Evolutionary conservation across 495 filamentous ascomycete genomes (phyloP).

Genomic region (Tuber microsphaerosporum): DNA sequence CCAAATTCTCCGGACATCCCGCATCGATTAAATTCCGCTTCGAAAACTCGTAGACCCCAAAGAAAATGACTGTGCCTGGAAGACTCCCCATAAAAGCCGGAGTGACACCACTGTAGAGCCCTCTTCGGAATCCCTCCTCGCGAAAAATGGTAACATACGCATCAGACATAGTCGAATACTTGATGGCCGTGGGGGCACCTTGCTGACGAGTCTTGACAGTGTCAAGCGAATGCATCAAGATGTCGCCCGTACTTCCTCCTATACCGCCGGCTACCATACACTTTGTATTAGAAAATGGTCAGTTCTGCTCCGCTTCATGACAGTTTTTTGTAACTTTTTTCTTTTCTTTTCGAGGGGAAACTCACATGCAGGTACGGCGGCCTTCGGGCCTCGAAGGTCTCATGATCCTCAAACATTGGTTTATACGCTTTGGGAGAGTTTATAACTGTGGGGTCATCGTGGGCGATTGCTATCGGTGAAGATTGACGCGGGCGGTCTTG

Average conservation of each 20-base stretch:
- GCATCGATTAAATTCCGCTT: slow-evolving; percentile 80
- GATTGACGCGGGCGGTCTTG: slow-evolving; percentile 20
- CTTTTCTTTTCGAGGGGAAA: slow-evolving; percentile 7
- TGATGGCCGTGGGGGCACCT: slow-evolving; percentile 85
- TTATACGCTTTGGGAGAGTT: slow-evolving; percentile 14
- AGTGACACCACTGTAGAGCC: slow-evolving; percentile 85
- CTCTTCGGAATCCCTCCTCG: slow-evolving; percentile 79
- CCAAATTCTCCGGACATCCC: slow-evolving; percentile 67
- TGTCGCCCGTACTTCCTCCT: slow-evolving; percentile 86
- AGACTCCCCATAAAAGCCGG: slow-evolving; percentile 89
- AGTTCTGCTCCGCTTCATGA: slow-evolving; percentile 6
- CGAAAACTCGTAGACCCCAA: slow-evolving; percentile 91
- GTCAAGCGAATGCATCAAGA: slow-evolving; percentile 98
- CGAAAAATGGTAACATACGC: slow-evolving; percentile 88
- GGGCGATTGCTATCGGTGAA: slow-evolving; percentile 14
- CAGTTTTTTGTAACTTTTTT: neutral
- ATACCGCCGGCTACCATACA: slow-evolving; percentile 89
- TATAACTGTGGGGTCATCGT: slow-evolving; percentile 27
- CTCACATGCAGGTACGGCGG: slow-evolving; percentile 62
- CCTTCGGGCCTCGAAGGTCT: slow-evolving; percentile 41
- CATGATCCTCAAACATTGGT: slow-evolving; percentile 41
- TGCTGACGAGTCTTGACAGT: slow-evolving; percentile 99
- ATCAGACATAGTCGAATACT: slow-evolving; percentile 78
- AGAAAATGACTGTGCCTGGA: slow-evolving; percentile 89
- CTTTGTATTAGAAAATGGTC: slow-evolving; percentile 45